Base-by-base conservation (phyloP, 2,329 filamentous ascomycete species). In the Fusarium phyllophilum region DNA sequence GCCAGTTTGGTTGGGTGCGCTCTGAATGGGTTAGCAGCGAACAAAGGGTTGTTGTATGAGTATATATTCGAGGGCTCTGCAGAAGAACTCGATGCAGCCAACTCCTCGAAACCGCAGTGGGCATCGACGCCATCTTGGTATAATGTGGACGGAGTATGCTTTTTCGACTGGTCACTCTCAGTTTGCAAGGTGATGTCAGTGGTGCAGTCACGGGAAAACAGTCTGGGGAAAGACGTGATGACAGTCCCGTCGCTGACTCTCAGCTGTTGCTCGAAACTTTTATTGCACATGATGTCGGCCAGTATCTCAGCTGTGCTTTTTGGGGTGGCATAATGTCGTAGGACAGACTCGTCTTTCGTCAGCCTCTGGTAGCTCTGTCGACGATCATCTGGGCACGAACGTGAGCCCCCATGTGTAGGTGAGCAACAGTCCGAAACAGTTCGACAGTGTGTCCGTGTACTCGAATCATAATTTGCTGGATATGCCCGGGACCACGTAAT, bases 201-300 rank as follows among this genome's bases (percentile, higher is more conserved):
- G 1, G 81, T 83, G 45, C 77, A 80, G 14, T 80, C 78, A 10
- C 81, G 78, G 15, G 78, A 75, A 15, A 68, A 72, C 14, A 84
- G 74, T 31, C 77, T 74, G 18, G 81, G 81, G 56, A 83, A 84
- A 15, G 80, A 83, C 5, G 78, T 81, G 11, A 83, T 81, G n/a
- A 75, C 75, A 24, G 77, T 75, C 12, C 73, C 70, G 38, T 73
- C 63, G 33, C 70, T 76, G 8, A 73, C 60, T 36, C 63, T 70
- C 22, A 72, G 56, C 41, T 71, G 65, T 39, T 66, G 59, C n/a
- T 66, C 62, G 15, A 64, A 67, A 38, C 59, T 70, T 18, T 70
- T 75, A 24, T 70, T 66, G 31, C 71, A 75, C 57, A 68, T 62
- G 26, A 76, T 76, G 22, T 73, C 73, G 9, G 70, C 68, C 9